Evolutionary conservation across 768 basidiomycete genomes (phyloP).

Genomic region (Rhodosporidiobolus sp.): DNA sequence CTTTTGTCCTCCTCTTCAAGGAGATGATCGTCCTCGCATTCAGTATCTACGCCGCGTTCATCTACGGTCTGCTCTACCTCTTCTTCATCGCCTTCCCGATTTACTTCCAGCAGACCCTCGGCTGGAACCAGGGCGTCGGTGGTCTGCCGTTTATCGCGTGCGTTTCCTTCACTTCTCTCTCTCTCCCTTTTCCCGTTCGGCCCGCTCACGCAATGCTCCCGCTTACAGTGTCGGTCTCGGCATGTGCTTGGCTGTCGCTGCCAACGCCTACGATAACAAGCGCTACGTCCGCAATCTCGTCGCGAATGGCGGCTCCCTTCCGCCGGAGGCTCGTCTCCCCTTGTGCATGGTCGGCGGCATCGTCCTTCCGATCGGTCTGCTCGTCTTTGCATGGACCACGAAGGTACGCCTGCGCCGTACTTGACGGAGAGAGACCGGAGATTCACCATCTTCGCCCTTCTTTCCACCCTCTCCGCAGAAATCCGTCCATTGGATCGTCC

Average conservation of each 20-base stretch:
- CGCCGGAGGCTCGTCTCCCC: constrained; percentile 52
- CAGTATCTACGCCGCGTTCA: constrained; percentile 34
- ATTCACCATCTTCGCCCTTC: neutral
- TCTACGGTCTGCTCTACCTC: constrained; percentile 41
- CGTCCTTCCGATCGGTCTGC: constrained; percentile 47
- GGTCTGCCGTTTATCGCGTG: constrained; percentile 47
- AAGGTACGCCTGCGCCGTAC: neutral
- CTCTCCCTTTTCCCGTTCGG: no score
- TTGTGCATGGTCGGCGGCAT: constrained; percentile 49
- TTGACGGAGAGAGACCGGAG: no score
- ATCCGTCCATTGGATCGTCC: constrained; percentile 62
- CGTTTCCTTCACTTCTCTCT: neutral
- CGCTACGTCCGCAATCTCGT: constrained; percentile 47
- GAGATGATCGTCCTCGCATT: constrained; percentile 42
- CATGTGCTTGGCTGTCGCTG: constrained; percentile 30
- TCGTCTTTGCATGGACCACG: constrained; percentile 40
- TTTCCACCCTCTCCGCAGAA: constrained; percentile 39
- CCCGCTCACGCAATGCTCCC: no score
- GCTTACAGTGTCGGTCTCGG: constrained; percentile 47
- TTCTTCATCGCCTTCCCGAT: constrained; percentile 51
- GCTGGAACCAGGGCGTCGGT: constrained; percentile 50
- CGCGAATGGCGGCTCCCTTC: constrained; percentile 46
- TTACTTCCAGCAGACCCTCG: constrained; percentile 44
- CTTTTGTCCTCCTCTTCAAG: constrained; percentile 40
- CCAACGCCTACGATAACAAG: constrained; percentile 48